phyloP scores from a whole-genome alignment of 495 filamentous ascomycete genomes.

The Aspergillus heteromorphus region DNA sequence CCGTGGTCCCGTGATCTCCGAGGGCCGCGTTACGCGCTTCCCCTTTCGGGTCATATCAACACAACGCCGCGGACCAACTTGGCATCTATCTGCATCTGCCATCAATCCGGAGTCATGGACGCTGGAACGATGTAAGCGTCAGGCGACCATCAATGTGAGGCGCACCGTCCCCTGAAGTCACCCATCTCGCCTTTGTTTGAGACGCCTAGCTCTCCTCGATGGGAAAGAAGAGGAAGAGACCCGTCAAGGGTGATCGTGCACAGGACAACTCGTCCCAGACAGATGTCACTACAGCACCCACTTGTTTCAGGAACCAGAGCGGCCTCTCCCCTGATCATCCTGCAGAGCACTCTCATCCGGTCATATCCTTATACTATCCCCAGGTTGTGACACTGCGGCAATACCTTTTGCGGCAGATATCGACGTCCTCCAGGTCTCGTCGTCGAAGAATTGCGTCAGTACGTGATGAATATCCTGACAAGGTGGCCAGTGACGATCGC shows the following conservation, averaged over 20 bases:
- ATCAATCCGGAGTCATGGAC: not conserved
- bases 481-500: not conserved
- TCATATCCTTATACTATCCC: conserved; percentile 71
- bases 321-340: conserved; percentile 10
- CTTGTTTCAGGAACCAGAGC: conserved; percentile 15
- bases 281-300: conserved; percentile 14
- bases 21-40: not conserved
- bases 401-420: conserved; percentile 57
- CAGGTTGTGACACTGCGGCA: conserved; percentile 63
- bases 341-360: conserved; percentile 45
- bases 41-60: not conserved
- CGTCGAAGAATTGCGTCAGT: conserved; percentile 44
- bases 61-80: not conserved
- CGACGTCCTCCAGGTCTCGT: conserved; percentile 45
- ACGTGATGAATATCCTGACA: conserved; percentile 6
- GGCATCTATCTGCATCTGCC: too few relatives aligned
- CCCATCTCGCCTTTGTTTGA: not conserved
- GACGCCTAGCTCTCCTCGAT: conserved; percentile 13
- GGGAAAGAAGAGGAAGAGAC: conserved; percentile 43
- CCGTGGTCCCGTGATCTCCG: not conserved
- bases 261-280: conserved; percentile 14
- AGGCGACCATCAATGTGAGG: not conserved
- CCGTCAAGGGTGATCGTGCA: conserved; percentile 26
- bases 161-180: not conserved
- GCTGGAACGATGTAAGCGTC: not conserved